Evolutionary conservation across 441 rosid species (phyloP), one percentile per base, ranked within the genome.

Genomic region (Adansonia grandidieri): DNA sequence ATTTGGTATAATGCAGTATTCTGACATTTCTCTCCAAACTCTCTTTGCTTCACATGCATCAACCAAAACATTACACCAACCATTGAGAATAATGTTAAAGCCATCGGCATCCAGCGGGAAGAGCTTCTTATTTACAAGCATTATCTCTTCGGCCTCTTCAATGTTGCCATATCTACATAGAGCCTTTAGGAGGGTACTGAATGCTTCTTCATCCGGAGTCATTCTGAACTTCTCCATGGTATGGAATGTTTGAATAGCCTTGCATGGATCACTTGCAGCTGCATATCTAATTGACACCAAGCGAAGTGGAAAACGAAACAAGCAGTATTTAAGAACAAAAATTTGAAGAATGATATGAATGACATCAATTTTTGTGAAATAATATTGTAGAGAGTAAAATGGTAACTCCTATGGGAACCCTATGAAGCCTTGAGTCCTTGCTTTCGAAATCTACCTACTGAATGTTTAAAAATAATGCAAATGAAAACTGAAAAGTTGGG

Each of bases 71-170:
- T 88, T 92, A 80, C 96, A 92, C 97, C 98, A 93, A 62, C 93
- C 97, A 77, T 86, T 83, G 40, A 95, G 92, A 82, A 92, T 86
- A 71, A 95, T 83, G 85, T 93, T 92, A 83, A 92, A 93, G 62
- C 90, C 87, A 9, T 85, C 85, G 28, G 87, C 82, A 28, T 81
- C 87, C 79, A 95, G 40, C 0, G 97, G 96, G 81, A 93, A 93
- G 64, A 92, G 85, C 86, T 90, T 92, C 85, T 89, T 92, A 76
- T 86, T 95, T 60, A 73, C 79, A 78, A 95, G 88, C 98, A 93
- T 91, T 78, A 90, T 90, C 85, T 95, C 96, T 83, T 93, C 94
- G 14, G 97, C 98, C 83, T 95, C 93, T 82, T 95, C 98, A 60
- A 93, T 84, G 82, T 90, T 86, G 28, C 98, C 98, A 78, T 92